Base-by-base conservation (phyloP, 306 rosid genomes). In the Cucumis sativus region DNA sequence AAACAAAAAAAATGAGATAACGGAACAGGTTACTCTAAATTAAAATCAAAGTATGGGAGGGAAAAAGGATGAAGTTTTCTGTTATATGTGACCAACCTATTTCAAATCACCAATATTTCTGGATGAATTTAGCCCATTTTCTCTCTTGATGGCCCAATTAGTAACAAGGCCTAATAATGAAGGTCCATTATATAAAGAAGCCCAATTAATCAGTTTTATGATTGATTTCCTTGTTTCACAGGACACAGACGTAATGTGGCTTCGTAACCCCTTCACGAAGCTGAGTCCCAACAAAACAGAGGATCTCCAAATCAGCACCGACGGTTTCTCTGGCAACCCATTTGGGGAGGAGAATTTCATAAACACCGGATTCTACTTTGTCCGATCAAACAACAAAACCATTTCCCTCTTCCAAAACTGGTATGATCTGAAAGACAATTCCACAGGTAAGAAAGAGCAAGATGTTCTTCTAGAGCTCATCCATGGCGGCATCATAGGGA, bases 201-300 rank as follows among this genome's bases (percentile, higher is more conserved):
- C 25, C 61, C 61, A 54, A 17, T 10, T 59, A n/a, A n/a, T 59
- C 33, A 6, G 0, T 8, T 0, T 10, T 2, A 0, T 59, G 0
- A 8, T 51, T 51, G 56, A 51, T 51, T 51, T 47, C 30, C 9
- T 5, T 21, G 3, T 11, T 59, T 5, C 2, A 62, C 76, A 93
- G 97, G 98, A 93, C 25, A 90, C 85, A 0, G 98, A 93, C 79
- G 86, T 93, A 52, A 66, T 90, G 91, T 93, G 98, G 98, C 77
- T 93, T 28, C 88, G 97, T 79, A 75, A 91, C 28, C 97, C 97
- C 4, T 86, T 89, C 66, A 12, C 12, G 45, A 87, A 41, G 55
- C 78, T 91, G 30, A 93, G 88, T 73, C 83, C 68, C 4, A 80
- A 89, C 56, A 83, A 85, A 49, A 87, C 71, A 0, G 89, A 87